Percentiles rank a stretch among this genome's conserved stretches.
phyloP scores from a whole-genome alignment of 257 asterid genomes.

The Thymus quinquecostatus region DNA sequence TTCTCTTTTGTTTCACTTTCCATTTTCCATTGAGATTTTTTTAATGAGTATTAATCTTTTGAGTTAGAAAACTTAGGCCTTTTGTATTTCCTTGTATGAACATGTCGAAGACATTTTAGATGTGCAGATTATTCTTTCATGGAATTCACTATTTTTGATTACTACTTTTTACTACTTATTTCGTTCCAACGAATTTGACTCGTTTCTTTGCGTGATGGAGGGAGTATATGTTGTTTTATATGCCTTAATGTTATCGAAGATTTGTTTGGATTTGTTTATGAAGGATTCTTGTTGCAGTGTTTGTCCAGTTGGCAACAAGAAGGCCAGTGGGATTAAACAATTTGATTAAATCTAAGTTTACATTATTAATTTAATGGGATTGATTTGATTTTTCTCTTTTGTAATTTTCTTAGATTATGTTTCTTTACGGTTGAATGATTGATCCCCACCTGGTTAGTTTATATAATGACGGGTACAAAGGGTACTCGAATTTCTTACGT shows the following conservation, averaged over 20 bases:
- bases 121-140: slow-evolving; percentile 49
- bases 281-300: slow-evolving; percentile 38
- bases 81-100: slow-evolving; percentile 40
- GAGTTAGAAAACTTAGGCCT: slow-evolving; percentile 39
- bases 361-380: slow-evolving; percentile 10
- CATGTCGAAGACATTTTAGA: slow-evolving; percentile 28
- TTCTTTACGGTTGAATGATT: too few relatives aligned
- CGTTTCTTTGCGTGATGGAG: too few relatives aligned
- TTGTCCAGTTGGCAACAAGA: slow-evolving; percentile 34
- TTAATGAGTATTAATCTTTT: slow-evolving; percentile 24
- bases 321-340: slow-evolving; percentile 26
- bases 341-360: slow-evolving; percentile 33
- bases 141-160: slow-evolving; percentile 21
- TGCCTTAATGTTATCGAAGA: neutral
- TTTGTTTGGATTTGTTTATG: neutral
- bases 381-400: slow-evolving; percentile 18
- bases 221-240: neutral
- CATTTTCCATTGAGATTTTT: slow-evolving; percentile 34
- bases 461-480: too few relatives aligned
- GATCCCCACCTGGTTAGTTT: too few relatives aligned
- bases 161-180: neutral
- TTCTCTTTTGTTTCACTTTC: slow-evolving; percentile 30
- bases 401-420: slow-evolving; percentile 30
- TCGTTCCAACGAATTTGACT: too few relatives aligned
- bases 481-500: too few relatives aligned